Evolutionary conservation across 345 rosid genomes (phyloP), one percentile per base, ranked within the genome.

Genomic region (Acer campestre): DNA sequence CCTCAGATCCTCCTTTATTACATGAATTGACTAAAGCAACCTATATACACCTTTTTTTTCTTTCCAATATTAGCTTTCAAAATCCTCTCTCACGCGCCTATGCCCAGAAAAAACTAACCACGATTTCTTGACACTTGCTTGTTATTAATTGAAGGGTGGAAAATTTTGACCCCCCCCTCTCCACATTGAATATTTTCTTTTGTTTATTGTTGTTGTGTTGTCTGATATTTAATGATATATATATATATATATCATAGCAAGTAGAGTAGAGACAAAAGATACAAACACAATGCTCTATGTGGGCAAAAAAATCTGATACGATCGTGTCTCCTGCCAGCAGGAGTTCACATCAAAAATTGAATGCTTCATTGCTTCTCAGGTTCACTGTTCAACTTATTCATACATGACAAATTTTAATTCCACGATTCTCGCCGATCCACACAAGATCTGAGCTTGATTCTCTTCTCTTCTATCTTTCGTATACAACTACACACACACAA

Each of bases 21-120:
- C 73, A 11, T 53, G 73, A 71, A 70, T 75, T 80, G 66, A 80
- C 78, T 70, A 31, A 71, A 74, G 69, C 65, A 44, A 4, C 44
- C 69, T 10, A 40, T 40, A 69, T 10, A 40, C 22, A 38, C 2
- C 0, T 35, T 58, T 67, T 59, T 10, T 40, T 1, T 29, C n/a
- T 0, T 18, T 10, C 20, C 20, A 58, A n/a, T n/a, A 53, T 53
- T 53, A 14, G 7, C 10, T 61, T 61, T 22, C 29, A 42, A 42
- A 7, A 42, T 61, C 25, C 44, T 17, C 38, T 25, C 18, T 3
- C 63, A 29, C 38, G 38, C 38, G 38, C 38, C 38, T 4, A 35
- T 35, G 6, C 31, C 13, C 29, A 20, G 22, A 59, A 59, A 59
- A 59, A 59, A 59, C 0, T 6, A 59, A 59, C 23, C 22, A 18